Evolutionary conservation across 257 asterid genomes (phyloP).

Genomic region (Gardenia jasminoides): DNA sequence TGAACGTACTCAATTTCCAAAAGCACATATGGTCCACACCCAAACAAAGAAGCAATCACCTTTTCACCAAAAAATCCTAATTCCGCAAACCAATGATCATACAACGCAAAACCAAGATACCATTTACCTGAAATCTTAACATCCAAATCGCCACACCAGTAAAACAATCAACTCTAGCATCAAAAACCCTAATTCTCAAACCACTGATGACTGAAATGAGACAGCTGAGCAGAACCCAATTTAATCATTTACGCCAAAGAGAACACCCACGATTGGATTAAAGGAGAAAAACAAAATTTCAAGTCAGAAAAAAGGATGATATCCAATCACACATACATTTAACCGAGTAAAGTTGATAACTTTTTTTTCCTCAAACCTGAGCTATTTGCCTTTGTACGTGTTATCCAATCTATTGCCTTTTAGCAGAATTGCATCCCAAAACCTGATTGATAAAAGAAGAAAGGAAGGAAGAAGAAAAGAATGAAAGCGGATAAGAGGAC

Average conservation of each 20-base stretch:
- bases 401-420: constrained; percentile 28
- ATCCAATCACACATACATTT: constrained; percentile 37
- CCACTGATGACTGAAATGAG: constrained; percentile 21
- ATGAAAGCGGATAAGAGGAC: constrained; percentile 6
- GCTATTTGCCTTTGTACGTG: constrained; percentile 27
- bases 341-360: constrained; percentile 24
- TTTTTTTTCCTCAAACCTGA: constrained; percentile 25
- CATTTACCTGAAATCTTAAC: constrained; percentile 16
- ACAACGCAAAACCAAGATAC: constrained; percentile 12
- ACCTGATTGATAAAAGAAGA: constrained; percentile 7
- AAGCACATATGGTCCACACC: constrained; percentile 16
- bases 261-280: constrained; percentile 13
- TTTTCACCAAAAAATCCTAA: constrained; percentile 8
- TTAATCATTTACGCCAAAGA: constrained; percentile 14
- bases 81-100: constrained; percentile 11
- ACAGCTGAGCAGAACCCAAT: constrained; percentile 15
- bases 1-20: constrained; percentile 7
- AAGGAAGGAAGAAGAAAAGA: background rate
- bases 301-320: constrained; percentile 25
- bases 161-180: constrained; percentile 19
- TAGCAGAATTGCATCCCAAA: constrained; percentile 39
- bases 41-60: constrained; percentile 7
- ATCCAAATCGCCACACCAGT: constrained; percentile 15
- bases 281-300: constrained; percentile 15
- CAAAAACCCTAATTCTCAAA: constrained; percentile 19